Evolutionary conservation across 139 green algal genomes (phyloP).

Genomic region (Raphidocelis subcapitata): DNA sequence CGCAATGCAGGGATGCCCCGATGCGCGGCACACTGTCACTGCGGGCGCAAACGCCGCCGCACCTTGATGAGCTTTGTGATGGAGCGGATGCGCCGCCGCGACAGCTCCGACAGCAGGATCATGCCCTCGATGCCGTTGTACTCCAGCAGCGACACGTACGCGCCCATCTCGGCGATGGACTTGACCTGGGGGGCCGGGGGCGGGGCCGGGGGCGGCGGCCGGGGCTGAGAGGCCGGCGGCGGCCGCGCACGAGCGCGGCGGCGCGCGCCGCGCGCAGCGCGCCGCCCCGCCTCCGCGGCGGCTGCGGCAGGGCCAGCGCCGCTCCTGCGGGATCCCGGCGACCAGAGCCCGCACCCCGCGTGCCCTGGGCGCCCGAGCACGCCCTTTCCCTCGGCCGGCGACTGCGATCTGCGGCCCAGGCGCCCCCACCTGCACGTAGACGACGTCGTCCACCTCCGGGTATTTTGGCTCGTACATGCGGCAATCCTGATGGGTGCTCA

Average conservation of each 20-base stretch:
- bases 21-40: no score
- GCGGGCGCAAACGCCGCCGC: no score
- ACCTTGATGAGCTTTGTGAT: slow-evolving; percentile 99
- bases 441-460: slow-evolving; percentile 97
- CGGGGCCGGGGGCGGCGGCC: not conserved
- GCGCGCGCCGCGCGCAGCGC: no score
- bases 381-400: no score
- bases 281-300: no score
- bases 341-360: no score
- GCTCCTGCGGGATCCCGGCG: not conserved
- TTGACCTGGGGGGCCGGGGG: slow-evolving; percentile 63
- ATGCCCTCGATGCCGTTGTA: slow-evolving; percentile 95
- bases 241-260: no score
- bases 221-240: no score
- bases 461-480: slow-evolving; percentile 96
- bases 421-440: slow-evolving; percentile 84
- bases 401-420: no score
- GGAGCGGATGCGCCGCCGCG: slow-evolving; percentile 94
- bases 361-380: not conserved
- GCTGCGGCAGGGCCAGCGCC: no score
- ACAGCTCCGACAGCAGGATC: slow-evolving; percentile 99
- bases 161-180: slow-evolving; percentile 98
- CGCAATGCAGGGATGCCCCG: no score
- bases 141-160: slow-evolving; percentile 96
- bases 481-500: slow-evolving; percentile 56